These are phyloP conservation scores for Melanogaster broomeanus DNA, from an alignment of 768 basidiomycete genomes.

Conservation along the genomic window DNA sequence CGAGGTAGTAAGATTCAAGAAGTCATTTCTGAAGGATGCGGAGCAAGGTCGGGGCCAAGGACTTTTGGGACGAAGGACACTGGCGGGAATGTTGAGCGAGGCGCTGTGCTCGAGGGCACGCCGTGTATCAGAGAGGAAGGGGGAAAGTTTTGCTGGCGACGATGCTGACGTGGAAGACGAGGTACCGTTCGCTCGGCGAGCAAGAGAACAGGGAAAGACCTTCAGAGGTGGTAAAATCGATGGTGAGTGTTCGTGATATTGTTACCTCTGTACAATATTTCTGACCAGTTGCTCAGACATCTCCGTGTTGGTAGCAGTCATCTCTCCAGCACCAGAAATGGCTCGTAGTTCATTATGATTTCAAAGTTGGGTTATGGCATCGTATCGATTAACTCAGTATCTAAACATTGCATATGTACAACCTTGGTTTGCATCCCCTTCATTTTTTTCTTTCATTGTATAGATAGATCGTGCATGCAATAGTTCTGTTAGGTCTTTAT, in stretches of 20 bases:
- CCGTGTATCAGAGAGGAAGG: constrained; percentile 58
- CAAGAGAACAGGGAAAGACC: constrained; percentile 67
- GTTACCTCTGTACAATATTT: background rate
- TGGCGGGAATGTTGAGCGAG: constrained; percentile 74
- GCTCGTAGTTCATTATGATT: constrained; percentile 13
- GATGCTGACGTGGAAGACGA: constrained; percentile 43
- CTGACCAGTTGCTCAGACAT: constrained; percentile 46
- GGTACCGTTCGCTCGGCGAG: constrained; percentile 84
- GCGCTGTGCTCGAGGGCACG: constrained; percentile 80
- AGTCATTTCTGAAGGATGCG: constrained; percentile 32
- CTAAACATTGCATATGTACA: constrained; percentile 22
- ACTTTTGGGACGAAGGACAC: constrained; percentile 48
- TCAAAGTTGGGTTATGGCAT: constrained; percentile 15
- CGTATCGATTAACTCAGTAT: background rate
- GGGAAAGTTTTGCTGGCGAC: constrained; percentile 22
- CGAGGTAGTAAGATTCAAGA: constrained; percentile 66
- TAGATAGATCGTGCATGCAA: constrained; percentile 24
- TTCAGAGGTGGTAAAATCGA: constrained; percentile 87
- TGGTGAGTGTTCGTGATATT: constrained; percentile 46
- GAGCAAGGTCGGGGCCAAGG: constrained; percentile 15
- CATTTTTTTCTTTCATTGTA: constrained; percentile 14
- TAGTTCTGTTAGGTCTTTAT: constrained; percentile 6
- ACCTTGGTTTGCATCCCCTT: constrained; percentile 19
- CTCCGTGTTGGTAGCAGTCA: constrained; percentile 65
- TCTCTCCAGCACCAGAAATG: constrained; percentile 45